A percentile compares a stretch with the other conserved stretches of the same genome.
These are phyloP conservation scores for Citrus trifoliata DNA, from an alignment of 345 rosid species.

Conservation along the genomic window DNA sequence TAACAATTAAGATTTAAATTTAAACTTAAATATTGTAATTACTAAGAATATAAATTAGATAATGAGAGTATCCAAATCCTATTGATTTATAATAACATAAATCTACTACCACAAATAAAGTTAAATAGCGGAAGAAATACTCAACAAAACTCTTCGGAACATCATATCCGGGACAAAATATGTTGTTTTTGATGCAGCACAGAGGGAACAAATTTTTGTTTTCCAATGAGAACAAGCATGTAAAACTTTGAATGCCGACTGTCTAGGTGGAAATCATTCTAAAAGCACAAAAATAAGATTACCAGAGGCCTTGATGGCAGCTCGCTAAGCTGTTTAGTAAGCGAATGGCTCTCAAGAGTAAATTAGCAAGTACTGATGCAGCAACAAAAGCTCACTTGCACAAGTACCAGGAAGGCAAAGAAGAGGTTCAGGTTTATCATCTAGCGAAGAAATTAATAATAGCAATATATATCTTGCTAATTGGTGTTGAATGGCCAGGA, in stretches of 20 bases:
- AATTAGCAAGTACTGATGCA: not conserved
- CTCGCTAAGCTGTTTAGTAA: too few relatives aligned
- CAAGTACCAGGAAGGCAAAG: not conserved
- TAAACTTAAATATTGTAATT: too few relatives aligned
- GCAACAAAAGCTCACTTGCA: not conserved
- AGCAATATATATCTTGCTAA: not conserved
- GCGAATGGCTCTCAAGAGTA: not conserved
- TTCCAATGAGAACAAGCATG: not conserved
- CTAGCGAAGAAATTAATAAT: conserved; percentile 9
- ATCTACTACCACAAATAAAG: too few relatives aligned
- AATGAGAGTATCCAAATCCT: too few relatives aligned
- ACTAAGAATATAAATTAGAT: too few relatives aligned
- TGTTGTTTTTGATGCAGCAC: conserved; percentile 12
- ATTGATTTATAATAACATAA: too few relatives aligned
- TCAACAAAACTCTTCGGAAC: not conserved
- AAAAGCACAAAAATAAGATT: not conserved
- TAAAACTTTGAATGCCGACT: conserved; percentile 13
- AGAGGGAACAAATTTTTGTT: conserved; percentile 19
- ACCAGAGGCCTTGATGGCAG: too few relatives aligned
- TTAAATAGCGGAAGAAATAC: too few relatives aligned
- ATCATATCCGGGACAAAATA: not conserved
- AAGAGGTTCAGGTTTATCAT: conserved; percentile 4
- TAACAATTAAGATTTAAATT: too few relatives aligned
- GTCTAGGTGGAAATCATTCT: not conserved
- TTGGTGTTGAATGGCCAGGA: conserved; percentile 9